A percentile compares a stretch with the other conserved stretches of the same genome.
phyloP scores from a whole-genome alignment of 768 basidiomycete species.

The Kwoniella dendrophila region DNA sequence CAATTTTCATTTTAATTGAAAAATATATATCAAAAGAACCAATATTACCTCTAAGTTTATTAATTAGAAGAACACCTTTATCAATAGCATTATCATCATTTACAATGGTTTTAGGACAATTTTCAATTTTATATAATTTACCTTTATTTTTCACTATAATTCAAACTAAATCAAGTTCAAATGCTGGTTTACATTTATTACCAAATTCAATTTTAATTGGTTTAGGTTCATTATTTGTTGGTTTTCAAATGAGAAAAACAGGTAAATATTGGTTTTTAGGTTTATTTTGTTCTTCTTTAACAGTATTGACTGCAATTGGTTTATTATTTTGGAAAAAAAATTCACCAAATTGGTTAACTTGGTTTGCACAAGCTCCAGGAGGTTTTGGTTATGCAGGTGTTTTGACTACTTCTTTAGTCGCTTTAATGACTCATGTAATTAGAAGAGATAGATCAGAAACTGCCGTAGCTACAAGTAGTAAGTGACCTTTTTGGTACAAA shows the following conservation, averaged over 20 bases:
- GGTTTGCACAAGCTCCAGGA: constrained; percentile 44
- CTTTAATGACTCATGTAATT: constrained; percentile 48
- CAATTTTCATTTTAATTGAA: constrained; percentile 76
- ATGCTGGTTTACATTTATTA: constrained; percentile 78
- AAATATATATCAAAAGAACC: constrained; percentile 76
- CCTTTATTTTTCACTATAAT: constrained; percentile 89
- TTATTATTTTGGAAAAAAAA: constrained; percentile 69
- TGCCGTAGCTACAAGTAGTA: constrained; percentile 81
- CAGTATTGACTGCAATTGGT: constrained; percentile 64
- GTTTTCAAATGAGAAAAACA: constrained; percentile 69
- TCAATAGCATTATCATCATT: constrained; percentile 80
- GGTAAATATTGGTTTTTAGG: constrained; percentile 76
- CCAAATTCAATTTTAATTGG: constrained; percentile 86
- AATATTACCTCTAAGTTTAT: constrained; percentile 82
- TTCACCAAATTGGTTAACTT: constrained; percentile 52
- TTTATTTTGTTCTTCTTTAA: constrained; percentile 64
- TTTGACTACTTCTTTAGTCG: constrained; percentile 51
- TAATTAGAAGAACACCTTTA: constrained; percentile 75
- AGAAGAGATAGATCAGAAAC: constrained; percentile 45
- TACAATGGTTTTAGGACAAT: constrained; percentile 55
- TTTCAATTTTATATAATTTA: constrained; percentile 69
- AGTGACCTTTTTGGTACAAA: constrained; percentile 51
- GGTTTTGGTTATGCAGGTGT: constrained; percentile 50
- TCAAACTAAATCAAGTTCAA: constrained; percentile 67
- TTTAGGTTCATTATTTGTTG: constrained; percentile 80